Evolutionary conservation across 2,329 filamentous ascomycete species (phyloP), one percentile per base, ranked within the genome.

Genomic region (Pseudogymnoascus pannorum): DNA sequence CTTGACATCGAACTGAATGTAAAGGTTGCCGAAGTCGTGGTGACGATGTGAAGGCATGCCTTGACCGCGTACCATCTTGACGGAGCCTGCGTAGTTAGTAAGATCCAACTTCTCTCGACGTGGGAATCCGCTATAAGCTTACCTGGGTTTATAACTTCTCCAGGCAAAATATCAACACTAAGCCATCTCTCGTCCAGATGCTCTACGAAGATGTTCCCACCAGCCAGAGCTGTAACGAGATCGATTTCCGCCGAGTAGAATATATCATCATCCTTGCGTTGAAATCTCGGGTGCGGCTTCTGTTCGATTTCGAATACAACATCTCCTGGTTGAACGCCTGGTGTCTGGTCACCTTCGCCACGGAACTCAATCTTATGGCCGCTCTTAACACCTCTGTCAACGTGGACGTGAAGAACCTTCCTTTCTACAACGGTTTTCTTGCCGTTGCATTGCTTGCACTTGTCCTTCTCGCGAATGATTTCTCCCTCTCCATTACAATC

Each of bases 241-340:
- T 99, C 94, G 67, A 99, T 96, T 66, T 97, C 91, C 68, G 90
- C 91, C 65, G 94, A 88, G 81, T 93, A 97, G 74, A 97, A 91
- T 16, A 99, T 83, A 71, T 99, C 93, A 73, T 99, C 94, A 29
- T 95, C 92, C 76, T 94, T 96, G 69, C 94, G 89, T 73, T 93
- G 92, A 82, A 99, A 99, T 66, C 94, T 88, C 26, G 88, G 66
- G 76, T 99, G 94, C n/a, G 92, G 92, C 84, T 99, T 99, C 82
- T 97, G 92, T 77, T 97, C 93, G 67, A 99, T 97, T 79, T 97
- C 92, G 73, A 99, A 99, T 65, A 97, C 89, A 62, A 99, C 94
- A 73, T 99, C 95, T 67, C 95, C 94, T 14, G 94, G 89, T 73
- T 96, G 85, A 60, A 96, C 89, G 66, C 92, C 93, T 18, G 94